Percentiles rank a stretch among this genome's conserved stretches.
Evolutionary conservation across 768 basidiomycete genomes (phyloP).

Genomic region (Naganishia randhawae): DNA sequence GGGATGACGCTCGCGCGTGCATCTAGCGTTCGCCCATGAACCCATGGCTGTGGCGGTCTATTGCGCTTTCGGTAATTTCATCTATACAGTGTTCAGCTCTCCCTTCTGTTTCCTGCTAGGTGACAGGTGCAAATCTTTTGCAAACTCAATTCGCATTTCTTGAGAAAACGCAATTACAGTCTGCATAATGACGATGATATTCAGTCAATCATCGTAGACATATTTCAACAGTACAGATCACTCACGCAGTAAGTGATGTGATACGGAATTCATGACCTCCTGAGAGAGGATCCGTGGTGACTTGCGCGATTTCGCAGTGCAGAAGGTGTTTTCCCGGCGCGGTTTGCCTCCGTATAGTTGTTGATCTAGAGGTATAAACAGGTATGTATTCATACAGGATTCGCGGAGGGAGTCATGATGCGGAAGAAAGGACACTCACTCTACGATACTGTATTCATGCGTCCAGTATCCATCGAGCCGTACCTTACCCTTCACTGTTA

Average conservation of each 20-base stretch:
- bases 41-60: too few relatives aligned
- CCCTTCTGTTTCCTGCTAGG: too few relatives aligned
- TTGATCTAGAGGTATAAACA: neutral
- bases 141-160: too few relatives aligned
- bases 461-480: constrained; percentile 41
- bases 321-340: constrained; percentile 12
- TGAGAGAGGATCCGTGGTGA: constrained; percentile 1
- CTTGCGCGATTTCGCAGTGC: constrained; percentile 6
- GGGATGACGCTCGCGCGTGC: too few relatives aligned
- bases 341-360: neutral
- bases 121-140: too few relatives aligned
- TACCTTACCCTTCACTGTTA: constrained; percentile 10
- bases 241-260: constrained; percentile 22
- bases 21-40: too few relatives aligned
- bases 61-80: too few relatives aligned
- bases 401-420: neutral
- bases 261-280: constrained; percentile 22
- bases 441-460: neutral
- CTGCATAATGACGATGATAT: neutral
- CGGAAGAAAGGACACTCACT: neutral
- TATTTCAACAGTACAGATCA: neutral
- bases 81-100: too few relatives aligned
- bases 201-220: neutral
- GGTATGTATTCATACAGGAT: neutral
- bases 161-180: neutral